These are phyloP conservation scores for Aureobasidium sp. DNA, from an alignment of 2,329 filamentous ascomycete genomes.

Conservation along the genomic window DNA sequence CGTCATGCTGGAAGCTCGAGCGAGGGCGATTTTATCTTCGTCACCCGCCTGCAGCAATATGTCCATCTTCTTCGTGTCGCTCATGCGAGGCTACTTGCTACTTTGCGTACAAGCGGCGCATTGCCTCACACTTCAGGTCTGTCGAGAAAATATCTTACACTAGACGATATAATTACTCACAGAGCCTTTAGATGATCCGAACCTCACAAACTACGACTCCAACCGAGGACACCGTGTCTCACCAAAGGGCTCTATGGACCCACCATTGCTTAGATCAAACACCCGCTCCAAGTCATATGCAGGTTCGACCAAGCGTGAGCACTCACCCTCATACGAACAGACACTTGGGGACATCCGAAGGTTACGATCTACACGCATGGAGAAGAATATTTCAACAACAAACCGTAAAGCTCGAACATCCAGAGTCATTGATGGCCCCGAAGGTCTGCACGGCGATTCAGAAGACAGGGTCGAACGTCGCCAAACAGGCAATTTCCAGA, in stretches of 20 bases:
- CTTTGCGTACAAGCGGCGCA: conserved; percentile 74
- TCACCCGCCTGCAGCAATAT: conserved; percentile 88
- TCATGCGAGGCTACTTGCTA: conserved; percentile 79
- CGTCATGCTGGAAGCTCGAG: conserved; percentile 43
- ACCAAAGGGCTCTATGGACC: conserved; percentile 36
- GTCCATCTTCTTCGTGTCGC: conserved; percentile 89
- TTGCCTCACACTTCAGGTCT: conserved; percentile 64
- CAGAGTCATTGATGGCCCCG: conserved; percentile 82
- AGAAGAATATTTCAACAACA: conserved; percentile 89
- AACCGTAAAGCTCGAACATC: conserved; percentile 86
- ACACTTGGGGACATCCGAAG: conserved; percentile 92
- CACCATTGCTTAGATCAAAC: conserved; percentile 55
- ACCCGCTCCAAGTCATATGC: conserved; percentile 68
- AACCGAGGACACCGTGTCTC: conserved; percentile 55
- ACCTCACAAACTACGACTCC: conserved; percentile 59
- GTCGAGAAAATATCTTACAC: conserved; percentile 21
- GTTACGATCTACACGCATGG: conserved; percentile 83
- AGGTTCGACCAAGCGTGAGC: conserved; percentile 49
- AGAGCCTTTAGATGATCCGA: conserved; percentile 55
- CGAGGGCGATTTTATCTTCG: conserved; percentile 59
- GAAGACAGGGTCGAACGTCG: conserved; percentile 48
- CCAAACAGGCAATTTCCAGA: conserved; percentile 56
- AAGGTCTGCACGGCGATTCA: conserved; percentile 66
- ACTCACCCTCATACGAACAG: conserved; percentile 77
- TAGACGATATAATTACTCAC: conserved; percentile 9